These are phyloP conservation scores for Irpex lacteus DNA, from an alignment of 1,284 basidiomycete species.

Conservation along the genomic window DNA sequence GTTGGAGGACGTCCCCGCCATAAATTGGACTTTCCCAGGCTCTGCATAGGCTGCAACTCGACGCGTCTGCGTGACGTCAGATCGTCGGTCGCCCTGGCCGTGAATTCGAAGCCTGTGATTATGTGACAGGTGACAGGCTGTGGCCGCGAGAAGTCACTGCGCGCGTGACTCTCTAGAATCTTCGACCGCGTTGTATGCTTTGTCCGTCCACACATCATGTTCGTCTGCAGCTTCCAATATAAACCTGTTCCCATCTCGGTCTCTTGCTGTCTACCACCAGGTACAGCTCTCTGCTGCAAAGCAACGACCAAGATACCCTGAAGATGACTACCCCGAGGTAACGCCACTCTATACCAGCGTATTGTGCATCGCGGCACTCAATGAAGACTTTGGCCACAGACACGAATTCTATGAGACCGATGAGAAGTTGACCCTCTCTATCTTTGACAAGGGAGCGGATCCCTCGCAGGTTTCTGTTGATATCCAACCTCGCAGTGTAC, in stretches of 20 bases:
- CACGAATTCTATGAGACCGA: conserved; percentile 90
- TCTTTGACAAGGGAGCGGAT: conserved; percentile 80
- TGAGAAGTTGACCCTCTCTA: conserved; percentile 66
- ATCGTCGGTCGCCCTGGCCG: background rate
- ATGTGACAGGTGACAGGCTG: background rate
- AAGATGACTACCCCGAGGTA: background rate
- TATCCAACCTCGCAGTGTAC: conserved; percentile 65
- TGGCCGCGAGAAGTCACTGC: background rate
- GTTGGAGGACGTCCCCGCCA: background rate
- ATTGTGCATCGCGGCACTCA: background rate
- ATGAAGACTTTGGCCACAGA: conserved; percentile 36
- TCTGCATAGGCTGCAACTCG: background rate
- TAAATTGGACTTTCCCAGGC: conserved; percentile 4
- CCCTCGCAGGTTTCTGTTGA: conserved; percentile 58
- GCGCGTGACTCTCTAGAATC: conserved; percentile 23
- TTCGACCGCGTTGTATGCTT: conserved; percentile 13
- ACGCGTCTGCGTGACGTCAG: conserved; percentile 3
- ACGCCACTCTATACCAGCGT: background rate
- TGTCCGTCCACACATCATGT: background rate
- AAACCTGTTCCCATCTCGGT: background rate
- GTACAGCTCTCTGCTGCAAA: background rate
- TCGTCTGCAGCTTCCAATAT: background rate
- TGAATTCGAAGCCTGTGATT: background rate
- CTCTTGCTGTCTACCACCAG: background rate
- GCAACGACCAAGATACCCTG: background rate